phyloP scores from a whole-genome alignment of 352 stramenopile species.

The Phytopythium chamaehyphon region DNA sequence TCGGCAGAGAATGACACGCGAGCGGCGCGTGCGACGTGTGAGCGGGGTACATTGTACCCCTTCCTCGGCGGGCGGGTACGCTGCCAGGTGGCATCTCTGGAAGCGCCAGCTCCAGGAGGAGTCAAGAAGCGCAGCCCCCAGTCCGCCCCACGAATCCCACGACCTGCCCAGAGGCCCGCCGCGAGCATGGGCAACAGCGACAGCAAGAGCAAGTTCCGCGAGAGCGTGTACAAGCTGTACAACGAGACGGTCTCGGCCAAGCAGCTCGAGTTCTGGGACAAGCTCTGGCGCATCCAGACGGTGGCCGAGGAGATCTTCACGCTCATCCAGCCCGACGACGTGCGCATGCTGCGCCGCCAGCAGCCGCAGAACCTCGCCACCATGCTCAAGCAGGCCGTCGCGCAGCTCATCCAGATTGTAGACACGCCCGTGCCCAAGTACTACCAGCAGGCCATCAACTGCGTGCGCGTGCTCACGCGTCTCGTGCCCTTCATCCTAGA shows the following conservation, averaged over 20 bases:
- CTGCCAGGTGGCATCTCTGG: too few species aligned
- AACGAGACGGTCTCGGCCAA: conserved; percentile 83
- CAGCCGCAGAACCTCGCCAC: conserved; percentile 78
- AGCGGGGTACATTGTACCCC: too few species aligned
- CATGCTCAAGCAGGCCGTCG: conserved; percentile 78
- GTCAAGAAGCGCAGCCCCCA: conserved; percentile 1
- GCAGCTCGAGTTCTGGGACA: conserved; percentile 90
- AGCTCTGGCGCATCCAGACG: conserved; percentile 85
- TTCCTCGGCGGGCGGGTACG: too few species aligned
- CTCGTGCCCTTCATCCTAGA: conserved; percentile 86
- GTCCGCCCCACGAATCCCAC: not conserved
- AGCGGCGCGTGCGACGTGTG: too few species aligned
- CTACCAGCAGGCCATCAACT: conserved; percentile 84
- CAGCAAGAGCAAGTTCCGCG: conserved; percentile 90
- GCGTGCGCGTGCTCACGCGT: conserved; percentile 75
- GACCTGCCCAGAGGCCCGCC: too few species aligned
- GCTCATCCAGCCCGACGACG: conserved; percentile 86
- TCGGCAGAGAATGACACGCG: conserved; percentile 2
- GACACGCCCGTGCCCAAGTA: conserved; percentile 87
- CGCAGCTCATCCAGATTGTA: conserved; percentile 83
- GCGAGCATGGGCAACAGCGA: conserved; percentile 80
- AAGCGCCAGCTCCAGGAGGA: too few species aligned
- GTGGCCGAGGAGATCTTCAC: conserved; percentile 88
- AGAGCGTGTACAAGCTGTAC: conserved; percentile 90
- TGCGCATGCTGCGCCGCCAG: conserved; percentile 85